These are phyloP conservation scores for Populus ilicifolia DNA, from an alignment of 345 rosid species.

Conservation along the genomic window DNA sequence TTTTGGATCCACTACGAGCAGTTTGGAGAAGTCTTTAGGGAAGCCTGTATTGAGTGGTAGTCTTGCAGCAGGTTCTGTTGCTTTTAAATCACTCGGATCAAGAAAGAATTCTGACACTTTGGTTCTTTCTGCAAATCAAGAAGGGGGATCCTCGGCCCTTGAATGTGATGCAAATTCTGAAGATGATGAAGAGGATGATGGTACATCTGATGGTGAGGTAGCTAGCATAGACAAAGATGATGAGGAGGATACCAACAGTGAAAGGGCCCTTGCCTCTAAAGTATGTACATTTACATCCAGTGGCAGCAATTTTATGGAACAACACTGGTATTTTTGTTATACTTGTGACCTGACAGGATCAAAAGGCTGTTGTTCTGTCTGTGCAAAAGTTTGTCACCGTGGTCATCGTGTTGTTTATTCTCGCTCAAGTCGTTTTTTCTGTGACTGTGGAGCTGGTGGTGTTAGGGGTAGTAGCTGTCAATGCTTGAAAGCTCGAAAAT, in stretches of 20 bases:
- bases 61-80: slow-evolving; percentile 40
- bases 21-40: slow-evolving; percentile 39
- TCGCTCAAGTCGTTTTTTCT: slow-evolving; percentile 91
- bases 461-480: slow-evolving; percentile 96
- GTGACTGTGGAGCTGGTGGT: slow-evolving; percentile 99
- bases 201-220: slow-evolving; percentile 97
- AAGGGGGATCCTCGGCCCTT: slow-evolving; percentile 61
- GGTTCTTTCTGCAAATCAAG: slow-evolving; percentile 65
- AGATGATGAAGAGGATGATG: slow-evolving; percentile 99
- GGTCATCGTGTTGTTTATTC: slow-evolving; percentile 99
- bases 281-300: slow-evolving; percentile 98
- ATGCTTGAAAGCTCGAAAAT: slow-evolving; percentile 94
- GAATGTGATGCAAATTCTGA: slow-evolving; percentile 94
- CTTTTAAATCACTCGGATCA: slow-evolving; percentile 58
- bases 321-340: slow-evolving; percentile 99
- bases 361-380: slow-evolving; percentile 97
- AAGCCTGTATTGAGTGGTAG: slow-evolving; percentile 50
- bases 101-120: slow-evolving; percentile 64
- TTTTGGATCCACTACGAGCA: slow-evolving; percentile 47
- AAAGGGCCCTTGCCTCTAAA: slow-evolving; percentile 83
- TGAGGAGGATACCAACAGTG: slow-evolving; percentile 86
- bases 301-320: slow-evolving; percentile 99
- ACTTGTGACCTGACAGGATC: slow-evolving; percentile 97
- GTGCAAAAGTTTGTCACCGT: slow-evolving; percentile 97
- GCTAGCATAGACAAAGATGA: slow-evolving; percentile 97